Evolutionary conservation across 257 asterid species (phyloP).

Genomic region (Solanum pinnatisectum): DNA sequence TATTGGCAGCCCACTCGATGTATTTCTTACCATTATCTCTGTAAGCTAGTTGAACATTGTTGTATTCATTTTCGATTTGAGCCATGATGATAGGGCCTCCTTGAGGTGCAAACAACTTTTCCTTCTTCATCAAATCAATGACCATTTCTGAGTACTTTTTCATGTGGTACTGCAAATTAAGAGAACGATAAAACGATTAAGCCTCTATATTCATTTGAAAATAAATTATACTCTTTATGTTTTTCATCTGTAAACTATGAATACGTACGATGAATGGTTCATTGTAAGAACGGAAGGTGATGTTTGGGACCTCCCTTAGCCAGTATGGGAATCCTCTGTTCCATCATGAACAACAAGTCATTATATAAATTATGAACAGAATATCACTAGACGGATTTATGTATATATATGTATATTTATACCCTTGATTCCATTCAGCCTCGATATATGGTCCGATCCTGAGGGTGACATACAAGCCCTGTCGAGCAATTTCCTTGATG

Average conservation of each 20-base stretch:
- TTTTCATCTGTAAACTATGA: not conserved
- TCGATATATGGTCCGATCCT: constrained; percentile 74
- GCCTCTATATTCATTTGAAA: not conserved
- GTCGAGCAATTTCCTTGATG: constrained; percentile 38
- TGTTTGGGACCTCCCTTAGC: constrained; percentile 51
- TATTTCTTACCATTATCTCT: constrained; percentile 43
- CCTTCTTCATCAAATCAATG: constrained; percentile 39
- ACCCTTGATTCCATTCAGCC: constrained; percentile 86
- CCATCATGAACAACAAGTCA: not conserved
- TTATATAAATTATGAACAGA: not conserved
- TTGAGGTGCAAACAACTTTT: constrained; percentile 70
- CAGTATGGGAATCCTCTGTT: constrained; percentile 78
- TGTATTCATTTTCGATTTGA: constrained; percentile 78
- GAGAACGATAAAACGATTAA: not conserved
- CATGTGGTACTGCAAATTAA: constrained; percentile 47
- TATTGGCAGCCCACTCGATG: constrained; percentile 61
- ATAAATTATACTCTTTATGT: not conserved
- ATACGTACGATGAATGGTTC: constrained; percentile 51
- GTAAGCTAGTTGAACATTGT: constrained; percentile 52
- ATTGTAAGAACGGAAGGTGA: constrained; percentile 55
- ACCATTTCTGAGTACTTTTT: constrained; percentile 42
- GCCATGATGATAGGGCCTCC: constrained; percentile 88
- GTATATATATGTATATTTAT: not conserved
- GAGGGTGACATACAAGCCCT: constrained; percentile 68
- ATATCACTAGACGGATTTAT: not conserved